Evolutionary conservation across 2,329 filamentous ascomycete genomes (phyloP).

Genomic region (Stemphylium vesicarium): DNA sequence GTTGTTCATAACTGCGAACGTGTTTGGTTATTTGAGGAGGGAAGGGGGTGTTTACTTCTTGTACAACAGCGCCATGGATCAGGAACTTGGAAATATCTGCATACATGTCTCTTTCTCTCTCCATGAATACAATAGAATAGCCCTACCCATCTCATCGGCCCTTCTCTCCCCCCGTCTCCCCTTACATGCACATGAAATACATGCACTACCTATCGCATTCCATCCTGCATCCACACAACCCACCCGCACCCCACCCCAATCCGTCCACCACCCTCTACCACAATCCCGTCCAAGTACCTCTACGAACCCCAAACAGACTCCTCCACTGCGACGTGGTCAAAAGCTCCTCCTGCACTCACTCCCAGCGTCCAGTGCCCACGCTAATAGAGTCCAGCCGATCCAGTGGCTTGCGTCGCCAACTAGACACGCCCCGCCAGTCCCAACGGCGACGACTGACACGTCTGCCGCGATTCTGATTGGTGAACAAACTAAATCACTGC

Average conservation of each 20-base stretch:
- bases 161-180: background rate
- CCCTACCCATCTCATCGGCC: background rate
- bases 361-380: constrained; percentile 1
- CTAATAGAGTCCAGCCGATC: constrained; percentile 32
- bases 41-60: no score
- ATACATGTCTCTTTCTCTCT: background rate
- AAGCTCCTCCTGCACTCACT: background rate
- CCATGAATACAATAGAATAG: no score
- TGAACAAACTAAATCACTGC: background rate
- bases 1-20: no score
- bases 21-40: no score
- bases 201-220: no score
- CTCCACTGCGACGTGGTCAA: background rate
- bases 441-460: constrained; percentile 20
- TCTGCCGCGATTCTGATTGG: constrained; percentile 7
- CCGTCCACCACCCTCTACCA: background rate
- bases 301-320: background rate
- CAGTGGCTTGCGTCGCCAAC: constrained; percentile 37
- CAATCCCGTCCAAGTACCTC: background rate
- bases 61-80: no score
- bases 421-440: no score
- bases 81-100: background rate
- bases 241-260: background rate
- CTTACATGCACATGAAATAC: background rate
- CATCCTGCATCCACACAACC: background rate